Evolutionary conservation across 768 basidiomycete species (phyloP).

Genomic region (Serendipita sp.): DNA sequence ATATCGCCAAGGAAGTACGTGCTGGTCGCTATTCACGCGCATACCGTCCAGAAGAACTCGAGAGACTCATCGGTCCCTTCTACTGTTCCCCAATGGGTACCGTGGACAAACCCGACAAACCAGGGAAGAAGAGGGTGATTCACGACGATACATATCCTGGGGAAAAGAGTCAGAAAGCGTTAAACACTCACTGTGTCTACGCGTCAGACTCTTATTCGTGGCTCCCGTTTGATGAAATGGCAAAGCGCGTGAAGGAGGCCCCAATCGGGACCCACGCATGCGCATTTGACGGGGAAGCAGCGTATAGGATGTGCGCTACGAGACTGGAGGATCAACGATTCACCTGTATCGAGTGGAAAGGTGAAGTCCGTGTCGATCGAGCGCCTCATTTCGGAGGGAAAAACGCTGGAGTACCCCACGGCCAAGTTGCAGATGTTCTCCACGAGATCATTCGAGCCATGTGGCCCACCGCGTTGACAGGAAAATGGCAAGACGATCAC

Average conservation of each 20-base stretch:
- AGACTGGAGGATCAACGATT: not conserved
- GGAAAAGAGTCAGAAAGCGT: not conserved
- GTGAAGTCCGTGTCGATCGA: not conserved
- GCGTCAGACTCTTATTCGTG: not conserved
- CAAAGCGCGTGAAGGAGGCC: not conserved
- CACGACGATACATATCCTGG: not conserved
- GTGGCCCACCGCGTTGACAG: not conserved
- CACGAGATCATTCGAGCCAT: not conserved
- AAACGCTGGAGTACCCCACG: not conserved
- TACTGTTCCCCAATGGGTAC: not conserved
- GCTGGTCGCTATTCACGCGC: not conserved
- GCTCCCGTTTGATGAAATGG: not conserved
- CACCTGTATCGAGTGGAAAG: not conserved
- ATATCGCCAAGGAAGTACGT: not conserved
- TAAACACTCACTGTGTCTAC: not conserved
- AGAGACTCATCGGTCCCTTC: not conserved
- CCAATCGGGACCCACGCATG: not conserved
- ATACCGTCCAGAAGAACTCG: not conserved
- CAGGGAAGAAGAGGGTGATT: not conserved
- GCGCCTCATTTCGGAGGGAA: not conserved
- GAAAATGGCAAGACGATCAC: not conserved
- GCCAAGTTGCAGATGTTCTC: not conserved
- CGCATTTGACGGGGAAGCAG: not conserved
- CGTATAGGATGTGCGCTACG: not conserved
- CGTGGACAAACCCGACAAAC: not conserved